phyloP scores from a whole-genome alignment of 306 rosid species.

The peach (Prunus persica) region Prunus_persica_NCBIv2 NC_034009.1:27976001-27976500 shows the following conservation, averaged over 20 bases:
- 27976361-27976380: conserved; percentile 24
- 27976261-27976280: conserved; percentile 17
- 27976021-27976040: conserved; percentile 17
- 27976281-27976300: background rate
- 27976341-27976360: conserved; percentile 25
- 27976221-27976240: background rate
- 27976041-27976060: conserved; percentile 34
- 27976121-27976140: background rate
- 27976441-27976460: conserved; percentile 47
- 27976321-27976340: conserved; percentile 8
- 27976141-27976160: background rate
- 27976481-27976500: conserved; percentile 1
- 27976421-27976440: conserved; percentile 35
- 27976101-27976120: background rate
- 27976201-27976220: background rate
- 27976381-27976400: conserved; percentile 33
- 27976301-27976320: background rate
- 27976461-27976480: conserved; percentile 35
- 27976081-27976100: conserved; percentile 4
- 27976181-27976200: background rate
- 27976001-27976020: conserved; percentile 18
- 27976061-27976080: conserved; percentile 32
- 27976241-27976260: conserved; percentile 17
- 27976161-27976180: background rate
- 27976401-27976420: conserved; percentile 45